Conservation (phyloP, 2,329 filamentous ascomycete genomes). For the Nemania bipapillata region DNA sequence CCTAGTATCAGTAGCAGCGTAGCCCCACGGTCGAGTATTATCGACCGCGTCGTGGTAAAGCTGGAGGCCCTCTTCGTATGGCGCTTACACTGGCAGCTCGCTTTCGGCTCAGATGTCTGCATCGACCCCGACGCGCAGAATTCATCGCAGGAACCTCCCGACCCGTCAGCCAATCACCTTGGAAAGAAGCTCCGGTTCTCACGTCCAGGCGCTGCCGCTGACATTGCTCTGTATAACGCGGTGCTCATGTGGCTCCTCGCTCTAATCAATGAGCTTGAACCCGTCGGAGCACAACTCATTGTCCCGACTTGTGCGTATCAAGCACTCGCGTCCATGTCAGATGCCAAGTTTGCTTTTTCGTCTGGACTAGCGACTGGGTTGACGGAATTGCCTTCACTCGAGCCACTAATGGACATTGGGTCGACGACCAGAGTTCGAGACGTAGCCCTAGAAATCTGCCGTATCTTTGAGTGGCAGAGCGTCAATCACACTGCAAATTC, state of each 20-base stretch:
- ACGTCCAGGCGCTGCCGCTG: not conserved
- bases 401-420: slow-evolving; percentile 3
- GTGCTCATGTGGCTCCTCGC: slow-evolving; percentile 20
- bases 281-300: not conserved
- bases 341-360: slow-evolving; percentile 1
- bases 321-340: slow-evolving; percentile 5
- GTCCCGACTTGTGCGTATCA: slow-evolving; percentile 9
- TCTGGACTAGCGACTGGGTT: not conserved
- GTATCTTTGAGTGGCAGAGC: slow-evolving; percentile 20
- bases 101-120: slow-evolving; percentile 4
- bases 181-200: slow-evolving; percentile 15
- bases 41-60: not conserved
- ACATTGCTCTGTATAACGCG: slow-evolving; percentile 16
- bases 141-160: not conserved
- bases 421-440: slow-evolving; percentile 3
- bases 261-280: slow-evolving; percentile 12
- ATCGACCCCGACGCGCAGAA: not conserved
- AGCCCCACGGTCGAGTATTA: not conserved
- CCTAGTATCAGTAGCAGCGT: not conserved
- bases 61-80: slow-evolving; percentile 11
- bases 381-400: not conserved
- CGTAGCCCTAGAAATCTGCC: slow-evolving; percentile 9
- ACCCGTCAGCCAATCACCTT: not conserved
- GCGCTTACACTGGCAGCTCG: slow-evolving; percentile 13
- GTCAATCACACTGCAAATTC: not conserved